Percentiles rank a stretch among this genome's conserved stretches.
These are phyloP conservation scores for Colletotrichum sp. DNA, from an alignment of 2,329 filamentous ascomycete genomes.

Conservation along the genomic window DNA sequence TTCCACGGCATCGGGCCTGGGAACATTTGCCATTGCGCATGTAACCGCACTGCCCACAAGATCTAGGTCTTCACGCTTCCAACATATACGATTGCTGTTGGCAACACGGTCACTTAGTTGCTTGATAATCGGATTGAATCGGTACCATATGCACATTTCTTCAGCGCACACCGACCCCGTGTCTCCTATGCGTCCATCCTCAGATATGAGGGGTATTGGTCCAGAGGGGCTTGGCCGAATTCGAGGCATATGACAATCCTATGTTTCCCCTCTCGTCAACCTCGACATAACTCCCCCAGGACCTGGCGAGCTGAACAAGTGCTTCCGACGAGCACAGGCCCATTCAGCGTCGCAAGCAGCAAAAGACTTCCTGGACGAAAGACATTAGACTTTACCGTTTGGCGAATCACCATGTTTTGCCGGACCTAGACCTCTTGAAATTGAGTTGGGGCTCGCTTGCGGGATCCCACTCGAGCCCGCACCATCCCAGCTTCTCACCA, in stretches of 20 bases:
- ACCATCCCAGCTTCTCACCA: not conserved
- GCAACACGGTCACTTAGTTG: not conserved
- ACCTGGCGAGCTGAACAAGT: not conserved
- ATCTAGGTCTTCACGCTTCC: not conserved
- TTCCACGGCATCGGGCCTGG: not conserved
- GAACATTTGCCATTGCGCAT: not conserved
- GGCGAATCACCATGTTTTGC: not conserved
- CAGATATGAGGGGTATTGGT: not conserved
- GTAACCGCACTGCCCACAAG: not conserved
- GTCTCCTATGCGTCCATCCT: not conserved
- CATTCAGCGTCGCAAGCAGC: not conserved
- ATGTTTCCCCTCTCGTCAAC: not conserved
- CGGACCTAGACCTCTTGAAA: not conserved
- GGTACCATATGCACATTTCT: not conserved
- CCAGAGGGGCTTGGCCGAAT: not conserved
- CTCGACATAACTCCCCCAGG: not conserved
- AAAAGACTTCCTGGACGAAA: not conserved
- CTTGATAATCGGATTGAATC: not conserved
- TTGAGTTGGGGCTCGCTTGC: slow-evolving; percentile 1
- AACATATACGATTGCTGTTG: not conserved
- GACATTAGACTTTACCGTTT: not conserved
- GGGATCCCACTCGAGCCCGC: not conserved
- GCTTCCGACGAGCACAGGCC: not conserved
- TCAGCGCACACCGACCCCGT: not conserved
- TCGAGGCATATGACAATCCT: not conserved